Conservation (phyloP, 1,139 yeast species). For the Blastobotrys proliferans region DNA sequence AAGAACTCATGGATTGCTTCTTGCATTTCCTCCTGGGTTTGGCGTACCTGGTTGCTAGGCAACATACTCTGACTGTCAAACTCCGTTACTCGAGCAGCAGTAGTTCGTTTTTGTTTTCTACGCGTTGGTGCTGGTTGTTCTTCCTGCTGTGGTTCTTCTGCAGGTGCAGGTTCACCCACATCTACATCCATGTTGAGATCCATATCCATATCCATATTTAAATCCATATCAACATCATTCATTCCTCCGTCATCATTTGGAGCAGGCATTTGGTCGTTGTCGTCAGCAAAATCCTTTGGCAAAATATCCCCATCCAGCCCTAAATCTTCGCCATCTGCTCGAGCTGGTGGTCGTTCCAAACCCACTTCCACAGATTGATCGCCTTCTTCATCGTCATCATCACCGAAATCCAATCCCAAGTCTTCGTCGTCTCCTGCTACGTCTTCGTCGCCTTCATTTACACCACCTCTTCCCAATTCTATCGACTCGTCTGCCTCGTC, state of each 20-base stretch:
- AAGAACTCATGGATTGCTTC: conserved; percentile 6
- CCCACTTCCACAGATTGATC: conserved; percentile 26
- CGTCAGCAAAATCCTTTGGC: conserved; percentile 20
- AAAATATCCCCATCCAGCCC: conserved; percentile 18
- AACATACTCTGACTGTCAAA: conserved; percentile 7
- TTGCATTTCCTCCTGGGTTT: conserved; percentile 3
- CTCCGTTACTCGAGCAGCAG: conserved; percentile 4
- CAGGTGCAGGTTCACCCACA: not conserved
- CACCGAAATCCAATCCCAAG: conserved; percentile 28
- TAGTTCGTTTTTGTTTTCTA: not conserved
- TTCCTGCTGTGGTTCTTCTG: not conserved
- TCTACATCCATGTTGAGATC: conserved; percentile 16
- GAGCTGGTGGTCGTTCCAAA: conserved; percentile 18
- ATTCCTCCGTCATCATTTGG: not conserved
- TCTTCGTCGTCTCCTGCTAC: conserved; percentile 29
- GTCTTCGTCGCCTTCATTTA: conserved; percentile 19
- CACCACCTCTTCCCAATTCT: conserved; percentile 50
- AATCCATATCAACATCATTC: conserved; percentile 9
- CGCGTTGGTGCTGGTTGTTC: not conserved
- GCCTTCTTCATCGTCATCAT: conserved; percentile 20
- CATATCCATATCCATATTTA: conserved; percentile 15
- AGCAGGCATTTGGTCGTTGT: conserved; percentile 12
- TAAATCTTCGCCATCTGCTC: conserved; percentile 41
- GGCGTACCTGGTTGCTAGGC: conserved; percentile 5
- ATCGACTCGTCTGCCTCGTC: conserved; percentile 17